Evolutionary conservation across 2,329 filamentous ascomycete genomes (phyloP), one percentile per base, ranked within the genome.

Genomic region (Xylariaceae sp.): DNA sequence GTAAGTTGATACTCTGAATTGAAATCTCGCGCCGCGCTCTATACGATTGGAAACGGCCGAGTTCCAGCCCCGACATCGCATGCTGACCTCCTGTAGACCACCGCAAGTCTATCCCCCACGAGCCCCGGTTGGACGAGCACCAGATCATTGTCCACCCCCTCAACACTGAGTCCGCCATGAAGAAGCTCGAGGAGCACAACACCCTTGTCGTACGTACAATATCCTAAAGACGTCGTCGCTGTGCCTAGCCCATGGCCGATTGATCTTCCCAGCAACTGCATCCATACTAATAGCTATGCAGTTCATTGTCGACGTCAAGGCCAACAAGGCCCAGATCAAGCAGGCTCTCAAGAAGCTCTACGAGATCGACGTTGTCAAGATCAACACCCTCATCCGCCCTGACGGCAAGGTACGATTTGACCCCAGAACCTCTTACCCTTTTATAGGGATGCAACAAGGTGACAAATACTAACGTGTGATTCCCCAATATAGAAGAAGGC

Each of bases 111-210:
- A 86, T 99, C 77, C 88, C 90, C 73, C 88, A 93, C 78, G 85
- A 86, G 76, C 88, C 92, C 72, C 89, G 92, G 73, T 90, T 99
- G 74, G 94, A 99, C 82, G 90, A 93, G 82, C 90, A 92, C 86
- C 97, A 96, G 88, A 85, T 97, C 78, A 89, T 99, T 78, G 84
- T 97, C 76, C 91, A 97, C 87, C 94, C 94, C 69, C 86, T 99
- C 76, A 99, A 99, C 88, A 99, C 94, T 64, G 94, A 99, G 89
- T 94, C 89, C 75, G 94, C 95, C 75, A 97, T 99, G 93, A 99
- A 99, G 91, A 97, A 97, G 89, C 97, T 99, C 73, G 94, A 99
- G 86, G 94, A 99, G 89, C 92, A 99, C 88, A 99, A 99, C 87
- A 99, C 94, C 70, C 87, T 99, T 56, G 59, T 63, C n/a, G 61